phyloP scores from a whole-genome alignment of 2,329 filamentous ascomycete species.

The Colletotrichum lini region DNA sequence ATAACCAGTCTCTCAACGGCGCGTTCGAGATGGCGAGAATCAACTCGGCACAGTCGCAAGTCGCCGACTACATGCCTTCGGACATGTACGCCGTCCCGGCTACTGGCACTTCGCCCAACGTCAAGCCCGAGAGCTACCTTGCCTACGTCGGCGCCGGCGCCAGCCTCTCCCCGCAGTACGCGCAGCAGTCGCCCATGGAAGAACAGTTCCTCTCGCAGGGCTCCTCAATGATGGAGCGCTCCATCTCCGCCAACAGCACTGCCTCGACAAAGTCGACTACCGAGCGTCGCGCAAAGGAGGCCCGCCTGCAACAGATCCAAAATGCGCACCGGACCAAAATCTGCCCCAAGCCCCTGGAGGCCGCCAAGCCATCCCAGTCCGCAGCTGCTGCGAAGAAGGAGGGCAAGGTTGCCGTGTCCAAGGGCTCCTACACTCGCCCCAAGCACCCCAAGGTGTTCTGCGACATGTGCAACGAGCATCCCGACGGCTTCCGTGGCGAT shows the following conservation, averaged over 20 bases:
- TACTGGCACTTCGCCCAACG: slow-evolving; percentile 48
- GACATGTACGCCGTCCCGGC: slow-evolving; percentile 45
- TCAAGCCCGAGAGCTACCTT: slow-evolving; percentile 49
- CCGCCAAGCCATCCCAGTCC: slow-evolving; percentile 46
- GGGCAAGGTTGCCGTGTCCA: slow-evolving; percentile 60
- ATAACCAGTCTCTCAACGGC: slow-evolving; percentile 47
- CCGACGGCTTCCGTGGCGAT: slow-evolving; percentile 86
- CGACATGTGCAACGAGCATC: slow-evolving; percentile 77
- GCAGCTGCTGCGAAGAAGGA: slow-evolving; percentile 51
- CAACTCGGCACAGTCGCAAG: slow-evolving; percentile 55
- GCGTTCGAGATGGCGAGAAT: slow-evolving; percentile 56
- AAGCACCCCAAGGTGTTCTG: slow-evolving; percentile 82
- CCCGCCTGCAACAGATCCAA: slow-evolving; percentile 61
- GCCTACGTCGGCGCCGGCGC: slow-evolving; percentile 58
- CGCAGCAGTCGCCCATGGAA: slow-evolving; percentile 48
- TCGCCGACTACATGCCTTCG: slow-evolving; percentile 44
- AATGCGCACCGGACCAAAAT: slow-evolving; percentile 57
- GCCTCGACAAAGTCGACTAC: slow-evolving; percentile 61
- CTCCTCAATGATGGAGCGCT: slow-evolving; percentile 62
- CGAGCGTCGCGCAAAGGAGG: slow-evolving; percentile 63
- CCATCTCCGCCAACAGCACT: slow-evolving; percentile 61
- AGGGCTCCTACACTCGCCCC: slow-evolving; percentile 69
- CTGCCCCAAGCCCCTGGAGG: slow-evolving; percentile 60
- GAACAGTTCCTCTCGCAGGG: slow-evolving; percentile 46
- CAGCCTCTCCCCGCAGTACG: slow-evolving; percentile 51